Evolutionary conservation across 345 rosid species (phyloP).

Genomic region (Eucalyptus marginata): DNA sequence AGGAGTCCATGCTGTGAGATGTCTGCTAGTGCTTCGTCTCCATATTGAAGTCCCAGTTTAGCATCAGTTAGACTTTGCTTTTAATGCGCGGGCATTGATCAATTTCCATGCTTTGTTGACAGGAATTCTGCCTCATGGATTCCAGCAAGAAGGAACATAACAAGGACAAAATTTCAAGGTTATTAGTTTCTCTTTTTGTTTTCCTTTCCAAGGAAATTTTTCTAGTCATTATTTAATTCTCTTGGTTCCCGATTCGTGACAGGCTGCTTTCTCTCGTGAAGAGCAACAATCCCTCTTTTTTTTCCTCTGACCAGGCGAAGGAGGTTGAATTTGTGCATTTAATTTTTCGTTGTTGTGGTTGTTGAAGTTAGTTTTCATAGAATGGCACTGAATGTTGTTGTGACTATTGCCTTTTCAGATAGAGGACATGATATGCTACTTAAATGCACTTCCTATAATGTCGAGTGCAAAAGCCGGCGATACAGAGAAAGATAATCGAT

Average conservation of each 20-base stretch:
- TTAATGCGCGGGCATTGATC: background rate
- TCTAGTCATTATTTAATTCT: background rate
- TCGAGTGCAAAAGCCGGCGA: conserved; percentile 4
- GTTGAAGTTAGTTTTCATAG: background rate
- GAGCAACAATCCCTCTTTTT: conserved; percentile 31
- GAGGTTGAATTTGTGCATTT: conserved; percentile 40
- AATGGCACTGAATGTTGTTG: background rate
- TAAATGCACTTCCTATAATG: conserved; percentile 8
- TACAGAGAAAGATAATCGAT: conserved; percentile 16
- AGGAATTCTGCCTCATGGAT: conserved; percentile 62
- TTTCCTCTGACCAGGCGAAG: conserved; percentile 34
- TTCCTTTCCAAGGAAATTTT: background rate
- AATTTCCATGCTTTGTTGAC: conserved; percentile 5
- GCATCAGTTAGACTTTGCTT: background rate
- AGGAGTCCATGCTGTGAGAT: conserved; percentile 49
- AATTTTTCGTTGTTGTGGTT: background rate
- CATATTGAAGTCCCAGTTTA: background rate
- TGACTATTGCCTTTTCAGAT: conserved; percentile 37
- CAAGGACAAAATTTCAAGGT: conserved; percentile 56
- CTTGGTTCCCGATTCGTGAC: conserved; percentile 1
- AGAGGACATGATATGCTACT: conserved; percentile 24
- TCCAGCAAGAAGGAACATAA: conserved; percentile 33
- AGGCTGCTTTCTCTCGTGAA: conserved; percentile 53
- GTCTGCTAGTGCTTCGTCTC: background rate
- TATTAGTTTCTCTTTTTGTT: background rate